Evolutionary conservation across 2,329 filamentous ascomycete species (phyloP), one percentile per base, ranked within the genome.

Genomic region (Microsporum ferrugineum): DNA sequence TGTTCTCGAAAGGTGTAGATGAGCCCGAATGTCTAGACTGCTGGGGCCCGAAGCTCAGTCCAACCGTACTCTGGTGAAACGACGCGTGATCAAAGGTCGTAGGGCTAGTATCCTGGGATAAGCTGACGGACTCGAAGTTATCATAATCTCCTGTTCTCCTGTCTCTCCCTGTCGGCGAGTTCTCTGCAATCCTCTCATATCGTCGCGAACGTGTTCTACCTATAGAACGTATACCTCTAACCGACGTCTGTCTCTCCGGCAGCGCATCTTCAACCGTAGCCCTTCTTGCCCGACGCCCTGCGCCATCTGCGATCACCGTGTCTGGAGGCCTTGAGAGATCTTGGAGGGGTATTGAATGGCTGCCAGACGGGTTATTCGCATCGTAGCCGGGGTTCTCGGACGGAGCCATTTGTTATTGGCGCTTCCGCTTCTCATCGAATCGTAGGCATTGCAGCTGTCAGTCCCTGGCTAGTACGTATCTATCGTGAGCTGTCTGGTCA

Each of bases 281-380:
- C 62, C 68, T 68, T 63, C 65, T 66, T 64, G 49, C 63, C 57
- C 69, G 65, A 33, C 72, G 66, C 63, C 64, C 60, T 55, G 68
- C 66, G 31, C 69, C 71, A 34, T 69, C 70, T 17, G 67, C 62
- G 38, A 65, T 66, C 56, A 62, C 63, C 31, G 63, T 65, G 60
- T 71, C 72, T 38, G 72, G 71, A 31, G 72, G 70, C 62, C 73
- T 71, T 10, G 77, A 76, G 39, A 88, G 77, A 67, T 86, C 82
- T 72, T 85, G 85, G 62, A 92, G 78, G 63, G 87, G 88, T 75
- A 94, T 91, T 64, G 86, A 86, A 60, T 75, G 73, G 62, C 69
- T 64, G n/a, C 65, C 64, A 27, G 67, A 64, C 59, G 64, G 63
- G 57, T 45, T 45, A 43, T 71, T 67, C 62, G 65, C 66, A 65